Percentiles rank a stretch among this genome's conserved stretches.
phyloP scores from a whole-genome alignment of 2,329 filamentous ascomycete species.

The Lachnum nothofagi region DNA sequence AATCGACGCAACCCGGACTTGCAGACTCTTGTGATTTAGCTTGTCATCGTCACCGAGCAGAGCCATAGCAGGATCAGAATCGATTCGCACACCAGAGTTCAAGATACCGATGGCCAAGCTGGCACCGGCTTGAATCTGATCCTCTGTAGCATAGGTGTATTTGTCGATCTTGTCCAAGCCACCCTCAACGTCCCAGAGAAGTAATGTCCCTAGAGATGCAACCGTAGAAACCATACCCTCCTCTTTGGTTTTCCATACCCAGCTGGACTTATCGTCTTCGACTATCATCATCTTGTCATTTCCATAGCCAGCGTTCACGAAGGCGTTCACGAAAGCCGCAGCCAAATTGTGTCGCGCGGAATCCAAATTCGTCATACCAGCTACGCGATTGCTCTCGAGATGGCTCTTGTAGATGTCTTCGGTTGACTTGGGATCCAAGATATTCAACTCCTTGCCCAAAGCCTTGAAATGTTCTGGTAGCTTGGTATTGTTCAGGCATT shows the following conservation, averaged over 20 bases:
- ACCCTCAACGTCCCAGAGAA: conserved; percentile 89
- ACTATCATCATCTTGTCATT: conserved; percentile 98
- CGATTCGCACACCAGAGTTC: conserved; percentile 84
- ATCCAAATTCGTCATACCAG: conserved; percentile 88
- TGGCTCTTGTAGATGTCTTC: conserved; percentile 99
- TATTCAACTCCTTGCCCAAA: conserved; percentile 91
- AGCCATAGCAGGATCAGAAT: conserved; percentile 85
- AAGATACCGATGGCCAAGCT: conserved; percentile 92
- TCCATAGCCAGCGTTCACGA: conserved; percentile 92
- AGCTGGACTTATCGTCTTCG: conserved; percentile 80
- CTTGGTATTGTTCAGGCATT: conserved; percentile 82
- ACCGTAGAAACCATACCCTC: conserved; percentile 96
- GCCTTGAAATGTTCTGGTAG: conserved; percentile 90
- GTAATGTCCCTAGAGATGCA: conserved; percentile 83
- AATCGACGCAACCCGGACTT: conserved; percentile 77
- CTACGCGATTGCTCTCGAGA: conserved; percentile 88
- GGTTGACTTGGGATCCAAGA: conserved; percentile 90
- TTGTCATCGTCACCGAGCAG: conserved; percentile 76
- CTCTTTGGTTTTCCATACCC: conserved; percentile 99
- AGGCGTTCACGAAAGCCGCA: conserved; percentile 92
- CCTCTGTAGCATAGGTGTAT: conserved; percentile 80
- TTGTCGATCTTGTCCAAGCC: conserved; percentile 92
- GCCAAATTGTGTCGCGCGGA: conserved; percentile 94
- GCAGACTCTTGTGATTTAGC: conserved; percentile 69
- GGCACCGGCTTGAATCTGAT: conserved; percentile 83